Conservation (phyloP, 306 rosid genomes). For the Arachis stenosperma region DNA sequence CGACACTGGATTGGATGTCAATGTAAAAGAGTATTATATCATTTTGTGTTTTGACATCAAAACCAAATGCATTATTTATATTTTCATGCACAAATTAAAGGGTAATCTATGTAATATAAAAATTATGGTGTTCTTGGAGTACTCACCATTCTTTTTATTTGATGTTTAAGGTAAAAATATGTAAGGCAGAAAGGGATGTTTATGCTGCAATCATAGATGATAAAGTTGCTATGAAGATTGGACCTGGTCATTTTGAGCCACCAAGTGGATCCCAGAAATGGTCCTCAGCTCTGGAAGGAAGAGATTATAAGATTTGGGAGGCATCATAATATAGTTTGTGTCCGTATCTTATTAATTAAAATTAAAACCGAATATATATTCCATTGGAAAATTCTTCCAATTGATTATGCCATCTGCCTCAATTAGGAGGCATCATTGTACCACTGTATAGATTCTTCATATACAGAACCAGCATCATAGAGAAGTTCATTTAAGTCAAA, state of each 20-base stretch:
- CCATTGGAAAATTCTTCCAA: neutral
- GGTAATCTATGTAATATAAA: neutral
- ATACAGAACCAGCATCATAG: conserved; percentile 20
- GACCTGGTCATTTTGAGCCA: conserved; percentile 91
- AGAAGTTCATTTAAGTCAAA: conserved; percentile 32
- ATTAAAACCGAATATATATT: neutral
- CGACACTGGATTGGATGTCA: no score
- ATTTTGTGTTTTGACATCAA: conserved; percentile 8
- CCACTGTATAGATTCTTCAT: conserved; percentile 5
- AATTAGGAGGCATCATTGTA: conserved; percentile 8
- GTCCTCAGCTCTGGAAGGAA: conserved; percentile 67
- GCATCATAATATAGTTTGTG: conserved; percentile 36
- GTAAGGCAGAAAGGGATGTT: conserved; percentile 85
- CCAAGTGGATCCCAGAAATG: conserved; percentile 62
- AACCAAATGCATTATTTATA: neutral
- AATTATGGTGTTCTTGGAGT: neutral
- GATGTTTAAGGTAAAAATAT: conserved; percentile 62
- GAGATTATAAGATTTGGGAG: conserved; percentile 90
- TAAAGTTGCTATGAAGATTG: conserved; percentile 83
- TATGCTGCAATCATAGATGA: conserved; percentile 80
- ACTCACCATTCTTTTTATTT: conserved; percentile 25
- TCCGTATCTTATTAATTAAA: no score
- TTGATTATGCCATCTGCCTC: conserved; percentile 26
- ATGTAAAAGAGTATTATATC: no score
- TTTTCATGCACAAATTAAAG: neutral